Conservation (phyloP, 179 eudicot genomes). For the Spinacia oleracea region DNA sequence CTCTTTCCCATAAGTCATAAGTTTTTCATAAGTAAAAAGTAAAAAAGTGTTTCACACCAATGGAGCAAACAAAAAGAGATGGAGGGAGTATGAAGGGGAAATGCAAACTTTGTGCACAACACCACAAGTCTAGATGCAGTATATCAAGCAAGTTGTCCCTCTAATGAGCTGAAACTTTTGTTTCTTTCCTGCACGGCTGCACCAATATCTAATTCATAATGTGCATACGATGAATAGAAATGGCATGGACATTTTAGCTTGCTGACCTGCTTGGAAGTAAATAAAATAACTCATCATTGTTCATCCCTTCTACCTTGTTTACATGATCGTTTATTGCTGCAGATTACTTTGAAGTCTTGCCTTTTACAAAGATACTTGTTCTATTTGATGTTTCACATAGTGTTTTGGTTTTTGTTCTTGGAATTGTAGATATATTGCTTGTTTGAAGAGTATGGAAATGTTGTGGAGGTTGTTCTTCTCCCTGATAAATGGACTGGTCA, state of each 20-base stretch:
- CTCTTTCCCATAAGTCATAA: too few species aligned
- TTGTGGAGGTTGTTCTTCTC: constrained; percentile 43
- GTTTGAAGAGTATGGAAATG: constrained; percentile 45
- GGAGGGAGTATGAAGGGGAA: background rate
- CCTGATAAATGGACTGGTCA: constrained; percentile 37
- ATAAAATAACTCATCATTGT: background rate
- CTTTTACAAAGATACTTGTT: background rate
- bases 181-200: background rate
- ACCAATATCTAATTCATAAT: background rate
- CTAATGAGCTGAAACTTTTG: background rate
- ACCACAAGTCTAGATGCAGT: background rate
- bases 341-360: background rate
- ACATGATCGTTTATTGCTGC: background rate
- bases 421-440: constrained; percentile 25
- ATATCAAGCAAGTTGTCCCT: background rate
- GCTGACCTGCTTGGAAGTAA: background rate
- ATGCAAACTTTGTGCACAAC: background rate
- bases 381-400: background rate
- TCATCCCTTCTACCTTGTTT: background rate
- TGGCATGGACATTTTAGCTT: background rate
- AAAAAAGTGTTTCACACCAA: too few species aligned
- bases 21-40: too few species aligned
- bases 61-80: too few species aligned
- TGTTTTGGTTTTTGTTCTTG: background rate
- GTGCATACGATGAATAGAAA: background rate